phyloP scores from a whole-genome alignment of 805 yeast species.

The Saccharomycopsis lassenensis region DNA sequence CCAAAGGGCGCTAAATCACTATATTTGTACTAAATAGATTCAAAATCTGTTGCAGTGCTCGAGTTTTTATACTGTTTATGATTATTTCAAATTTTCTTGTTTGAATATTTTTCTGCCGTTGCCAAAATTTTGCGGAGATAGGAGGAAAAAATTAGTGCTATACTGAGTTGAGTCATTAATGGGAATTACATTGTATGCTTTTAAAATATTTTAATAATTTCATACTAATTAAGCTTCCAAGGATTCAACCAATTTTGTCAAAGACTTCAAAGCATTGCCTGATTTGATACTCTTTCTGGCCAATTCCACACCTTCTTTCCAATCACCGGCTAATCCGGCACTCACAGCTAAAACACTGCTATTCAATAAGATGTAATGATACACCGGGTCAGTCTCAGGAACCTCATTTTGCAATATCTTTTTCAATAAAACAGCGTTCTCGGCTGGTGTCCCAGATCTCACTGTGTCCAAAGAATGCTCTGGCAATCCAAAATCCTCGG shows the following conservation, averaged over 20 bases:
- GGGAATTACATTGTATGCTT: too few relatives aligned
- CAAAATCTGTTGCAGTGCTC: too few relatives aligned
- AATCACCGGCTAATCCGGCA: constrained; percentile 52
- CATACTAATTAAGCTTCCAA: too few relatives aligned
- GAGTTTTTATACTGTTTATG: too few relatives aligned
- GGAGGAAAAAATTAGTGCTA: too few relatives aligned
- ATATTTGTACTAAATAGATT: too few relatives aligned
- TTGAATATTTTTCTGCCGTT: too few relatives aligned
- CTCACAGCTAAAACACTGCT: constrained; percentile 80
- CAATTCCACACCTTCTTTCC: constrained; percentile 66
- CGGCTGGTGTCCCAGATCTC: constrained; percentile 74
- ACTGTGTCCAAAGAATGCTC: constrained; percentile 62
- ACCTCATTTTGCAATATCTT: constrained; percentile 32
- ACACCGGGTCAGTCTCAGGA: constrained; percentile 48
- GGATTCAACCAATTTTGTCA: constrained; percentile 27
- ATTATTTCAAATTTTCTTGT: too few relatives aligned
- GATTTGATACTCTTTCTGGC: constrained; percentile 59
- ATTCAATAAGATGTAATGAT: constrained; percentile 86
- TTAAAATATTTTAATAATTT: too few relatives aligned
- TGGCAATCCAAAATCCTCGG: constrained; percentile 71
- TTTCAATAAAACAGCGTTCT: constrained; percentile 58
- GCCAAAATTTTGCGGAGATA: too few relatives aligned
- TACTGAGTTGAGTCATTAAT: too few relatives aligned
- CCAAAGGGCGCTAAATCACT: too few relatives aligned
- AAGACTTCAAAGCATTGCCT: constrained; percentile 56